Evolutionary conservation across 345 rosid genomes (phyloP), one percentile per base, ranked within the genome.

Genomic region (Eucalyptus regnans): DNA sequence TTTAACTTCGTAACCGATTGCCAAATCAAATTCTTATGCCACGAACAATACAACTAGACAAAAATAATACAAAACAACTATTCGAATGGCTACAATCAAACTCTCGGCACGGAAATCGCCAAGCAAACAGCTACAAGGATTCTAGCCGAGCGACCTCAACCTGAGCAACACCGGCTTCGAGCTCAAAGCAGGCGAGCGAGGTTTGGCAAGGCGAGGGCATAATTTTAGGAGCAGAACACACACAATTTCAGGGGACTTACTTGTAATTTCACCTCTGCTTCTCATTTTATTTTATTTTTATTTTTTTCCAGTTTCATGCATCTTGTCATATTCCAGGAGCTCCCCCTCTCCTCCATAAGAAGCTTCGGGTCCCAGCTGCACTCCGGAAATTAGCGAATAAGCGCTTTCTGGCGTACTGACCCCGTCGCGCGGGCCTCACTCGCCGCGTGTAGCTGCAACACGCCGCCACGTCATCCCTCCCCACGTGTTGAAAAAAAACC

Each of bases 201-300:
- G n/a, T 23, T 23, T 23, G 64, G n/a, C n/a, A 51, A 51, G 56
- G 23, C 56, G 9, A 22, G 62, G 62, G 29, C 29, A 23, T 56
- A 56, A 23, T 23, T 56, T 23, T 22, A 56, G 29, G 62, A 23
- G 62, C 29, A 56, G 29, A 56, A 56, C 62, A 56, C 62, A 29
- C 0, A 0, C 1, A 3, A 62, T 62, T 5, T 62, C 8, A 1
- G 68, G 31, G 68, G 68, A 29, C 68, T 29, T 6, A 6, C 8
- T 12, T 27, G 16, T 62, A 62, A 62, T 62, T 62, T 12, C 33
- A 13, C 33, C 33, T 27, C 68, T 1, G 6, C 33, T 12, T 22
- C 25, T 52, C 58, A 20, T 29, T 62, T 62, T 29, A 12, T 3
- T 62, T 12, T 52, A 0, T 20, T 0, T 52, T 18, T 20, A 7